Base-by-base conservation (phyloP, 768 basidiomycete genomes). In the Suillus variegatus region DNA sequence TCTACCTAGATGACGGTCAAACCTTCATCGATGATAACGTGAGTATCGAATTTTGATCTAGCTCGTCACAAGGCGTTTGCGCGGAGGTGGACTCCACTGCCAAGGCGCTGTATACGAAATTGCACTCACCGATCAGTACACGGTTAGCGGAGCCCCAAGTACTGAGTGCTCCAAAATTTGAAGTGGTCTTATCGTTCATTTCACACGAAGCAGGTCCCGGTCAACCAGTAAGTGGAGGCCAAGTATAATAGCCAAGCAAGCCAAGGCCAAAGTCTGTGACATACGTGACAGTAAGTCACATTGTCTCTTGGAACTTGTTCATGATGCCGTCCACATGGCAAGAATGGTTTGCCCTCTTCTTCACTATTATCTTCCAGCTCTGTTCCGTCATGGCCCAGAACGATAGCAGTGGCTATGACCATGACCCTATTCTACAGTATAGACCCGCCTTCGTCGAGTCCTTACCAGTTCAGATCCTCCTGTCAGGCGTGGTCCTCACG, bases 401-500 rank as follows among this genome's bases (percentile, higher is more conserved):
- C 35, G 61, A 38, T 14, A 55, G 64, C 0, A 35, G 35, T 10
- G 18, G 62, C 47, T 81, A 72, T 52, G 4, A 69, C 0, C 62
- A 70, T 7, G 92, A 97, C 75, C 95, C 95, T 1, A 93, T 94
- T 71, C 85, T 96, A 40, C 65, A 79, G 9, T 95, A 81, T 71
- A 86, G 93, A 16, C 97, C 97, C 0, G 77, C 82, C 0, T 98
- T 97, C 72, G 89, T 90, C 7, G 89, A 90, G 66, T 95, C 96
- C 0, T 85, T 98, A 18, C 95, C 97, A 2, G 86, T 97, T 0
- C 97, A 99, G 73, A 87, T 98, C 60, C 84, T 97, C 65, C 79
- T 97, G 61, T 89, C 88, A 1, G 94, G 94, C 55, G 85, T 97
- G 67, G 87, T 94, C 6, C 80, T 97, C 67, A 93, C 97, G 12